These are phyloP conservation scores for Artemisia argyi DNA, from an alignment of 129 eudicot species.

Conservation along the genomic window DNA sequence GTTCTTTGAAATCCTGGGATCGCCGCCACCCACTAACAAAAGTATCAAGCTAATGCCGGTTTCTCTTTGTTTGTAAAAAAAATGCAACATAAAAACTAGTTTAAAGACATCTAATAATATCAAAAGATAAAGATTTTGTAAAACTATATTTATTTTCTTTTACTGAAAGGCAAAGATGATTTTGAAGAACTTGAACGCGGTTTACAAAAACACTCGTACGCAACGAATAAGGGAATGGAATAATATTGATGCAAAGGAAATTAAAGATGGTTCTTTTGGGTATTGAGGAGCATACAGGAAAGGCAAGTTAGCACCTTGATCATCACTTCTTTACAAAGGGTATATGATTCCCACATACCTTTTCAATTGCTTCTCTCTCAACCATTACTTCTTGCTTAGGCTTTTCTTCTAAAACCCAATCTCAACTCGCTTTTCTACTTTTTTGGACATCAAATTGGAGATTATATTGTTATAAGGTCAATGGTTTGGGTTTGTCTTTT, in stretches of 20 bases:
- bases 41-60: too few species aligned
- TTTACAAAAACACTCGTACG: not conserved
- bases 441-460: not conserved
- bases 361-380: slow-evolving; percentile 25
- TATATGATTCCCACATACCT: slow-evolving; percentile 42
- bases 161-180: not conserved
- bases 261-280: slow-evolving; percentile 27
- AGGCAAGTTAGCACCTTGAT: slow-evolving; percentile 29
- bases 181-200: not conserved
- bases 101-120: too few species aligned
- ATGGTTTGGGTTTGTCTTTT: not conserved
- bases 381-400: slow-evolving; percentile 1
- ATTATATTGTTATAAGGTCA: not conserved
- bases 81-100: too few species aligned
- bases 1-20: too few species aligned
- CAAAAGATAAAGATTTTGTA: too few species aligned
- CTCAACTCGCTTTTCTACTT: not conserved
- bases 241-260: slow-evolving; percentile 35
- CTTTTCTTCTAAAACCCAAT: not conserved
- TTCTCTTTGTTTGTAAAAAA: too few species aligned
- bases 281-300: slow-evolving; percentile 34
- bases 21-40: too few species aligned
- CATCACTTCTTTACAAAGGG: slow-evolving; percentile 39
- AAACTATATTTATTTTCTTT: too few species aligned
- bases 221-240: slow-evolving; percentile 29